These are phyloP conservation scores for Crotalaria pallida DNA, from an alignment of 306 rosid genomes.

Conservation along the genomic window DNA sequence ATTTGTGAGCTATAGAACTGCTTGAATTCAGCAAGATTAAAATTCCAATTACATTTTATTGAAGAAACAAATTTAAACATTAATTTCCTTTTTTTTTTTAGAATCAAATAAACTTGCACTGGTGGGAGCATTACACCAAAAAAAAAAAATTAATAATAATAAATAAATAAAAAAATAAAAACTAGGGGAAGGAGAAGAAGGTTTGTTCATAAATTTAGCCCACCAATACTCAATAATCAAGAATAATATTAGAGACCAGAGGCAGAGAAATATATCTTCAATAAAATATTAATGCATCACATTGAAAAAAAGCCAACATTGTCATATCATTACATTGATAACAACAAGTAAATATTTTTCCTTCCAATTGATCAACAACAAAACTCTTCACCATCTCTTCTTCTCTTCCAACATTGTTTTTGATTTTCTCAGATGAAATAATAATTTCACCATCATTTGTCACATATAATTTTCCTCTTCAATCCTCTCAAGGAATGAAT, in stretches of 20 bases:
- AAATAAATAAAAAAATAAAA: too few relatives aligned
- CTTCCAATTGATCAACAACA: neutral
- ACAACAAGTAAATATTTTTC: neutral
- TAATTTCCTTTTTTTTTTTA: too few relatives aligned
- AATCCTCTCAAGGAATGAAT: neutral
- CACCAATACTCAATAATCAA: too few relatives aligned
- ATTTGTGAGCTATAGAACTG: conserved; percentile 23
- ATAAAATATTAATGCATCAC: too few relatives aligned
- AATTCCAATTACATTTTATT: neutral
- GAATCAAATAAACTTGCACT: neutral
- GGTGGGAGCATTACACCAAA: conserved; percentile 25
- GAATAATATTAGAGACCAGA: too few relatives aligned
- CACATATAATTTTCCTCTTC: neutral
- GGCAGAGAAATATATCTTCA: too few relatives aligned
- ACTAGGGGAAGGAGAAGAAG: too few relatives aligned
- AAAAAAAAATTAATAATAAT: too few relatives aligned
- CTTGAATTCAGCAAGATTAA: conserved; percentile 29
- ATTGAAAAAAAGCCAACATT: neutral
- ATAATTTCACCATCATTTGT: too few relatives aligned
- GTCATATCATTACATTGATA: neutral
- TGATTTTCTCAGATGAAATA: neutral
- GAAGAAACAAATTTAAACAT: too few relatives aligned
- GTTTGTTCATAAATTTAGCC: too few relatives aligned
- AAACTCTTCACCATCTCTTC: neutral
- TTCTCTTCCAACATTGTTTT: neutral